These are phyloP conservation scores for Baorangia bicolor DNA, from an alignment of 768 basidiomycete genomes.

Conservation along the genomic window DNA sequence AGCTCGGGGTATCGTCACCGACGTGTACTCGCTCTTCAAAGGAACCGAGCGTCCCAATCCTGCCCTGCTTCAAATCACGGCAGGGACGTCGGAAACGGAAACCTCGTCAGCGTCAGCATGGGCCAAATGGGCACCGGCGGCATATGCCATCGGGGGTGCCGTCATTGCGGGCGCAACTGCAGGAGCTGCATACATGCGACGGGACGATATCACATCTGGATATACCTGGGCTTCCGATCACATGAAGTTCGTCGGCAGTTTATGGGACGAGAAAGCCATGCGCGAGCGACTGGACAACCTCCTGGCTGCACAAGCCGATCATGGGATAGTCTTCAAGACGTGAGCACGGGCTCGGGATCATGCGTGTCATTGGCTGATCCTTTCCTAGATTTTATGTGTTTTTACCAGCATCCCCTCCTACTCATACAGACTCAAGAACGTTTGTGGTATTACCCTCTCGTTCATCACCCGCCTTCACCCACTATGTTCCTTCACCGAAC, in stretches of 20 bases:
- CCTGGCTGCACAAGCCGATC: slow-evolving; percentile 54
- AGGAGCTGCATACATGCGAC: slow-evolving; percentile 79
- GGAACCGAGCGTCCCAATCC: slow-evolving; percentile 41
- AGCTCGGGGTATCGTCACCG: slow-evolving; percentile 63
- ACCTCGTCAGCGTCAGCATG: slow-evolving; percentile 38
- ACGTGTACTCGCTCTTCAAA: slow-evolving; percentile 55
- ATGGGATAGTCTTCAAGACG: slow-evolving; percentile 73
- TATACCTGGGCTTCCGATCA: slow-evolving; percentile 83
- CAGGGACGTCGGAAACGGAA: slow-evolving; percentile 23
- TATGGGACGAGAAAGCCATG: slow-evolving; percentile 78
- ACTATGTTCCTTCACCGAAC: slow-evolving; percentile 69
- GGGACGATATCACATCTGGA: slow-evolving; percentile 68
- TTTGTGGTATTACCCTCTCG: slow-evolving; percentile 74
- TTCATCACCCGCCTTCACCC: slow-evolving; percentile 43
- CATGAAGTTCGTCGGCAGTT: slow-evolving; percentile 81
- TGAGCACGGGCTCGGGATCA: slow-evolving; percentile 37
- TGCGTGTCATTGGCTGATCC: background rate
- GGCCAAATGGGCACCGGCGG: slow-evolving; percentile 68
- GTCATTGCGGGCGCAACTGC: slow-evolving; percentile 80
- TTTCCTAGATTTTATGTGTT: slow-evolving; percentile 71
- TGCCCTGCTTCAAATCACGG: slow-evolving; percentile 33
- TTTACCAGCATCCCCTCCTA: slow-evolving; percentile 68
- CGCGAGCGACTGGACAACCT: slow-evolving; percentile 60
- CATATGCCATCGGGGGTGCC: slow-evolving; percentile 71
- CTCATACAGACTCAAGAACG: slow-evolving; percentile 56